Evolutionary conservation across 129 eudicot genomes (phyloP), one percentile per base, ranked within the genome.

Genomic region (Mikania micrantha): DNA sequence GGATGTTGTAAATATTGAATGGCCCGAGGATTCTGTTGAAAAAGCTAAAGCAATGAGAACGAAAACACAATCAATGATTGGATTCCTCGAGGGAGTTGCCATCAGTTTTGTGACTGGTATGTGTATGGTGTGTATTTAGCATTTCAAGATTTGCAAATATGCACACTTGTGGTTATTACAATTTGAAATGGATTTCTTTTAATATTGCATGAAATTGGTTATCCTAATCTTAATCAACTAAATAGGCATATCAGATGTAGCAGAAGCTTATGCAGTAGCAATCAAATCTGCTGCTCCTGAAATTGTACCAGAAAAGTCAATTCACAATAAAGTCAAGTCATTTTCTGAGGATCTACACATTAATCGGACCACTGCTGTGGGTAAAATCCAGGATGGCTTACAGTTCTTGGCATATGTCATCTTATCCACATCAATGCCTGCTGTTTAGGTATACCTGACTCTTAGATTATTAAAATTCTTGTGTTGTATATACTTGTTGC

Each of bases 11-110:
- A 75, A 74, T 47, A 57, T 89, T 49, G 88, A 85, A 48, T 94
- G 99, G 99, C 97, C 97, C 0, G 95, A 82, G 82, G 97, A 94
- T 83, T 83, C 88, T 72, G 66, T 85, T 70, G 99, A 94, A 47
- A 94, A 80, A 77, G 99, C 95, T 15, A 86, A 79, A 81, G 71
- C 87, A 17, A 85, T 94, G 76, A 78, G 85, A 74, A 70, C 73
- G 49, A 85, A 67, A 65, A 85, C 91, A 36, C 95, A 84, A 58
- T 81, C 83, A 25, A 83, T 87, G 87, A 71, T 83, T 54, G 97
- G 76, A 74, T 83, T 74, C 66, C 68, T 90, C 53, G 90, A 94
- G 74, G 85, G 90, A 34, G 88, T 94, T 76, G 83, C 85, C 72
- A 79, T 81, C 60, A 84, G 99, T 77, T 94, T 94, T 62, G 80